Conservation (phyloP, 768 basidiomycete genomes). For the Tricholoma bakamatsutake region DNA sequence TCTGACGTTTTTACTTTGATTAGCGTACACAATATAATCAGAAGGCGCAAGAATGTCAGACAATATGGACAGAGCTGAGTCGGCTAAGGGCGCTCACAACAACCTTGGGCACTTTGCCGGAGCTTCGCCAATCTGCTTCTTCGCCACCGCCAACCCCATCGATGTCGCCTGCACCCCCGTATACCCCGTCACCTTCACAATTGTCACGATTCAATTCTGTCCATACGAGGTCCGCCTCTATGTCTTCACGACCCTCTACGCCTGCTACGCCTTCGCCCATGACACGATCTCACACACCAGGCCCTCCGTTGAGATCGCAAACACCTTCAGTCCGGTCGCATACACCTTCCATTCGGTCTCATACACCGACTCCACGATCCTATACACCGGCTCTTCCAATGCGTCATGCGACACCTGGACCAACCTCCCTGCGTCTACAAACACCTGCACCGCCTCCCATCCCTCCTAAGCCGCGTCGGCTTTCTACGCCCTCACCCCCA, state of each 20-base stretch:
- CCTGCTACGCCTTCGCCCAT: slow-evolving; percentile 36
- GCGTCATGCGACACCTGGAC: slow-evolving; percentile 29
- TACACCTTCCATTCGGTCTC: slow-evolving; percentile 18
- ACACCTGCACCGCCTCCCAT: slow-evolving; percentile 27
- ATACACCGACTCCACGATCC: slow-evolving; percentile 22
- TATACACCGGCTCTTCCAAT: slow-evolving; percentile 41
- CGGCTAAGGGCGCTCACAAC: slow-evolving; percentile 46
- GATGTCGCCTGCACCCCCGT: slow-evolving; percentile 31
- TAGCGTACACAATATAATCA: slow-evolving; percentile 58
- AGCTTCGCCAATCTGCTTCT: slow-evolving; percentile 26
- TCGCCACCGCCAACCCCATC: slow-evolving; percentile 30
- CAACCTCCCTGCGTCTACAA: slow-evolving; percentile 32
- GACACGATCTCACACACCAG: slow-evolving; percentile 36
- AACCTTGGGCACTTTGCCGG: slow-evolving; percentile 30
- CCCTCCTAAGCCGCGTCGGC: slow-evolving; percentile 41
- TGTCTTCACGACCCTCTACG: slow-evolving; percentile 42
- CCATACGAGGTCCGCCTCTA: slow-evolving; percentile 55
- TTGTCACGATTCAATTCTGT: slow-evolving; percentile 47
- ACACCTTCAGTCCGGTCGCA: slow-evolving; percentile 21
- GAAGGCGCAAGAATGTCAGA: slow-evolving; percentile 68
- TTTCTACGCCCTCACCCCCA: slow-evolving; percentile 48
- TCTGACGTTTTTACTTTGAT: slow-evolving; percentile 11
- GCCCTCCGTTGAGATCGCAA: slow-evolving; percentile 22
- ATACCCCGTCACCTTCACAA: slow-evolving; percentile 34
- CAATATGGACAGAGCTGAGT: slow-evolving; percentile 59